These are phyloP conservation scores for Syncephalastrum racemosum DNA, from an alignment of 371 early-diverging fungal species.

Conservation along the genomic window DNA sequence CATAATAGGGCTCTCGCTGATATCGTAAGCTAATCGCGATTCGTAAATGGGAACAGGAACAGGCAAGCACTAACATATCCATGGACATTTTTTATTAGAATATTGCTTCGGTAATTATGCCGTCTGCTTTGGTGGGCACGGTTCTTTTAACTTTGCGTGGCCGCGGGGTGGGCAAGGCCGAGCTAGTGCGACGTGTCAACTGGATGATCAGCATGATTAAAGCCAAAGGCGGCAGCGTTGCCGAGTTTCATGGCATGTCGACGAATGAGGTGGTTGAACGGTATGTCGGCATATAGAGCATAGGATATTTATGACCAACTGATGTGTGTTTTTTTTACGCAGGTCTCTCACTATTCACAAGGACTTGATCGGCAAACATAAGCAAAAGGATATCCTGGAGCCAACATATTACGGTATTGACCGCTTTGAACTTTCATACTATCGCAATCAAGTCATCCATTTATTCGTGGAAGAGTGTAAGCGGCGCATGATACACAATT, in stretches of 20 bases:
- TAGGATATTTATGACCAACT: no score
- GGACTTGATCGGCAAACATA: constrained; percentile 73
- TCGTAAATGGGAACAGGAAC: background rate
- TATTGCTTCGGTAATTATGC: constrained; percentile 74
- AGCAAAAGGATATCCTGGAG: constrained; percentile 73
- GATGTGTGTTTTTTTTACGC: background rate
- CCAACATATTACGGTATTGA: constrained; percentile 84
- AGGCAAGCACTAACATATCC: background rate
- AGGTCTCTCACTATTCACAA: constrained; percentile 49
- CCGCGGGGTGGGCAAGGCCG: constrained; percentile 76
- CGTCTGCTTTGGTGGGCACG: constrained; percentile 82
- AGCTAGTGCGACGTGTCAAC: constrained; percentile 74
- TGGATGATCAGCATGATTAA: constrained; percentile 70
- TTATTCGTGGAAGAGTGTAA: constrained; percentile 75
- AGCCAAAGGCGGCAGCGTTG: constrained; percentile 74
- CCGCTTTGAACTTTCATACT: constrained; percentile 82
- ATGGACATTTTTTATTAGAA: constrained; percentile 32
- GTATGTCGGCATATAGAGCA: constrained; percentile 28
- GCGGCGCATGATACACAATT: constrained; percentile 1
- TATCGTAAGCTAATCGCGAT: constrained; percentile 47
- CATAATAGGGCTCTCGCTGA: constrained; percentile 60
- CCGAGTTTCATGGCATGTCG: constrained; percentile 72
- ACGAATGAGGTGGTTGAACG: constrained; percentile 59
- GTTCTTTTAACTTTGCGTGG: constrained; percentile 83
- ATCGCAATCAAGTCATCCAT: constrained; percentile 86